Evolutionary conservation across 352 stramenopile species (phyloP).

Genomic region (Elongisporangium anandrum): DNA sequence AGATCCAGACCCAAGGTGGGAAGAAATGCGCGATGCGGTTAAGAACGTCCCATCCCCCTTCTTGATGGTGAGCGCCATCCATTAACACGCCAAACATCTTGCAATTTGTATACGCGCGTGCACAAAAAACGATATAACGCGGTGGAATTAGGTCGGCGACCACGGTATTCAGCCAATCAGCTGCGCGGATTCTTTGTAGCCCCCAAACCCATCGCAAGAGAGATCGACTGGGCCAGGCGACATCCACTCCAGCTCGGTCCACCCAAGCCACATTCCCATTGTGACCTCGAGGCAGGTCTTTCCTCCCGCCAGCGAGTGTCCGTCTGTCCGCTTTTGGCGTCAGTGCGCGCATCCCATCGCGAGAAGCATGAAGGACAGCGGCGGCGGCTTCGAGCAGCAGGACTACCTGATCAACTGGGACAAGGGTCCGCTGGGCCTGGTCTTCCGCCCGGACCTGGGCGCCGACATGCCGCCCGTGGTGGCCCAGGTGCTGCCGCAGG

Average conservation of each 20-base stretch:
- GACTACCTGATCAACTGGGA: slow-evolving; percentile 88
- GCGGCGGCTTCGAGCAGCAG: slow-evolving; percentile 28
- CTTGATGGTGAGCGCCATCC: background rate
- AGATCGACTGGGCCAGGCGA: background rate
- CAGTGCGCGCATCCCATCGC: background rate
- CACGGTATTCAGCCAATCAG: background rate
- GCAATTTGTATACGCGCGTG: background rate
- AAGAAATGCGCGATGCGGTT: background rate
- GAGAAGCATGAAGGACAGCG: background rate
- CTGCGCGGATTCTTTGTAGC: background rate
- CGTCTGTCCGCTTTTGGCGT: background rate
- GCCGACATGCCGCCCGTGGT: slow-evolving; percentile 77
- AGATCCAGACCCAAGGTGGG: background rate
- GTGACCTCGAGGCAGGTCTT: background rate
- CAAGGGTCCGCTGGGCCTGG: slow-evolving; percentile 64
- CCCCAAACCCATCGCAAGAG: background rate
- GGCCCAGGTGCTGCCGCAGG: slow-evolving; percentile 59
- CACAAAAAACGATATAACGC: background rate
- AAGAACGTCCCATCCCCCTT: background rate
- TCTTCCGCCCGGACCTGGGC: slow-evolving; percentile 65
- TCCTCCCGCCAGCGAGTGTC: background rate
- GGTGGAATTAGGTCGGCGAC: background rate
- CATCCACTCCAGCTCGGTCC: background rate
- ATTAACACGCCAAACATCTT: background rate
- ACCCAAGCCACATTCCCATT: background rate